Percentiles rank a stretch among this genome's conserved stretches.
Conservation (phyloP, 495 filamentous ascomycete genomes). For the Aspergillus saccharolyticus region DNA sequence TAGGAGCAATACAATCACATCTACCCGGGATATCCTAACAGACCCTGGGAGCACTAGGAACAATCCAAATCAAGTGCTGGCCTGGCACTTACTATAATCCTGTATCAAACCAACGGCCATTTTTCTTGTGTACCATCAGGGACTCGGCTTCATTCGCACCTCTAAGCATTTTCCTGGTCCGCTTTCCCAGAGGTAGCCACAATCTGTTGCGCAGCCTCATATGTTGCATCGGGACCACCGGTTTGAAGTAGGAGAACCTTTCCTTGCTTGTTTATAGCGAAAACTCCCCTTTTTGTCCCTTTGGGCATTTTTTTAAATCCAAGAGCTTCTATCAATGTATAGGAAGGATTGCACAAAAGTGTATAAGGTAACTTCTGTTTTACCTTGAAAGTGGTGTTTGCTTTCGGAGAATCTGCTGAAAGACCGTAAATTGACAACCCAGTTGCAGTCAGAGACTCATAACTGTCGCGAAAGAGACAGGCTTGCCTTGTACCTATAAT, state of each 20-base stretch:
- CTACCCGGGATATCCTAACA: neutral
- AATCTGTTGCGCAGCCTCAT: conserved; percentile 41
- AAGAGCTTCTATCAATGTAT: conserved; percentile 67
- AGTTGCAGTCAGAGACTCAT: conserved; percentile 67
- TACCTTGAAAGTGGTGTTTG: conserved; percentile 84
- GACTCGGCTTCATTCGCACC: neutral
- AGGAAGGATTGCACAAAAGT: conserved; percentile 75
- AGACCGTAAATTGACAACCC: conserved; percentile 86
- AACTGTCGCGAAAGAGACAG: conserved; percentile 84
- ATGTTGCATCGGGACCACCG: conserved; percentile 47
- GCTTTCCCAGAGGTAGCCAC: conserved; percentile 12
- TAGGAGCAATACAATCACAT: neutral
- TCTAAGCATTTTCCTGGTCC: neutral
- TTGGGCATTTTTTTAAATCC: conserved; percentile 70
- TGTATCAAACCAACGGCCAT: neutral
- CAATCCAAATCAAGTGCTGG: neutral
- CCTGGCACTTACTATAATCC: neutral
- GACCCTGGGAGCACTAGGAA: too few relatives aligned
- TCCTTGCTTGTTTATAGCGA: conserved; percentile 71
- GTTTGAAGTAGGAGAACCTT: conserved; percentile 38
- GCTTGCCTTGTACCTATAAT: conserved; percentile 79
- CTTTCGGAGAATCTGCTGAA: conserved; percentile 76
- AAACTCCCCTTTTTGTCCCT: conserved; percentile 80
- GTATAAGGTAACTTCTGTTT: conserved; percentile 86
- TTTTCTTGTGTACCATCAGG: neutral